These are phyloP conservation scores for Takakia lepidozioides DNA, from an alignment of 225 moss, liverwort and hornwort genomes.

Conservation along the genomic window DNA sequence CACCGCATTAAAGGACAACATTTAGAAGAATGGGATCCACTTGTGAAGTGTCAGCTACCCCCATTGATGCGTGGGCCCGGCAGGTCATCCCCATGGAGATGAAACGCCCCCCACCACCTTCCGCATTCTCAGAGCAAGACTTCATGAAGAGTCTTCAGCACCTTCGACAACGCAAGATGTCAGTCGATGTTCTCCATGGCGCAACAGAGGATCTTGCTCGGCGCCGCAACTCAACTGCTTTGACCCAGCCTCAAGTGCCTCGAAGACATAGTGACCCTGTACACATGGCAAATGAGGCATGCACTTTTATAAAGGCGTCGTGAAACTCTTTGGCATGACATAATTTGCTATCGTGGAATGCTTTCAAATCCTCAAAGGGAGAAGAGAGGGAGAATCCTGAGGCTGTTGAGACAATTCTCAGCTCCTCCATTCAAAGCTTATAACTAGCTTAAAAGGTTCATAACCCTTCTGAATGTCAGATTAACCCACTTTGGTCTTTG, in stretches of 20 bases:
- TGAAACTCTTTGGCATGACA: no score
- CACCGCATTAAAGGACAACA: conserved; percentile 30
- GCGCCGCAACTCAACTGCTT: conserved; percentile 17
- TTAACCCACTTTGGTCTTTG: no score
- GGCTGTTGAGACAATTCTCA: no score
- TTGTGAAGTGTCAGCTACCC: conserved; percentile 17
- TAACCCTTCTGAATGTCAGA: no score
- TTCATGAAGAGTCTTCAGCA: not conserved
- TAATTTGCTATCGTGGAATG: no score
- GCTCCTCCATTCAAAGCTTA: no score
- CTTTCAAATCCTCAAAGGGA: no score
- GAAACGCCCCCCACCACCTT: fast-evolving
- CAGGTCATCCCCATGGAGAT: conserved; percentile 29
- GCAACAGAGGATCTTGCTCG: conserved; percentile 7
- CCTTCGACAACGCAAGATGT: not conserved
- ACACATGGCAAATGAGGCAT: conserved; percentile 5
- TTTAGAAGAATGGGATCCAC: conserved; percentile 32
- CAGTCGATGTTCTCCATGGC: not conserved
- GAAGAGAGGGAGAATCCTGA: no score
- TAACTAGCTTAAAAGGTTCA: no score
- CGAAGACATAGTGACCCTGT: not conserved
- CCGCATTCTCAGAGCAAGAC: fast-evolving
- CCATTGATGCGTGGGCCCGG: conserved; percentile 29
- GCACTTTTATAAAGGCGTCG: conserved; percentile 10
- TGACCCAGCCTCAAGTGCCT: conserved; percentile 12